A percentile compares a stretch with the other conserved stretches of the same genome.
Evolutionary conservation across 305 asterid genomes (phyloP).

Genomic region (Fraxinus albicans): DNA sequence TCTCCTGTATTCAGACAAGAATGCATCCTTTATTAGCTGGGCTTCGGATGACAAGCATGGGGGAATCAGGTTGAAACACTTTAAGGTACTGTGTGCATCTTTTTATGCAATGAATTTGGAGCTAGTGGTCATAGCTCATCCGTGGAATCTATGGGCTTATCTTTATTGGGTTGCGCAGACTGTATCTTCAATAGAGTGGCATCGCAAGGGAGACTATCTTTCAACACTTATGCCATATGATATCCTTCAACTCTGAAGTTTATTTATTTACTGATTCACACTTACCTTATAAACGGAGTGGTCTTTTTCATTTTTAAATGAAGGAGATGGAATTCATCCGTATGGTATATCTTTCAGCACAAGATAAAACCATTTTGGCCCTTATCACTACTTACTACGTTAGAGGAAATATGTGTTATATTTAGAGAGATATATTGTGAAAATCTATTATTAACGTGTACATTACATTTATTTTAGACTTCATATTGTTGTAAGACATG

Average conservation of each 20-base stretch:
- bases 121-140: constrained; percentile 4
- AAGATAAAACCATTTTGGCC: background rate
- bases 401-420: background rate
- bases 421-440: background rate
- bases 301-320: background rate
- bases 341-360: background rate
- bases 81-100: constrained; percentile 54
- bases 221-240: constrained; percentile 87
- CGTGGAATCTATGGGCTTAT: constrained; percentile 19
- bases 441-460: background rate
- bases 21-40: constrained; percentile 61
- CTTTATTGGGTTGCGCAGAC: constrained; percentile 50
- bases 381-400: background rate
- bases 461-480: background rate
- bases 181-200: constrained; percentile 93
- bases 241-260: constrained; percentile 61
- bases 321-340: background rate
- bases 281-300: background rate
- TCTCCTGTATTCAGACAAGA: constrained; percentile 44
- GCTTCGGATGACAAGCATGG: constrained; percentile 53
- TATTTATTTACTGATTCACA: constrained; percentile 11
- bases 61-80: constrained; percentile 83
- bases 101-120: constrained; percentile 4
- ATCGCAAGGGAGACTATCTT: constrained; percentile 93
- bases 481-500: background rate